Evolutionary conservation across 805 yeast species (phyloP).

Genomic region (Jamesozyma lodderae): DNA sequence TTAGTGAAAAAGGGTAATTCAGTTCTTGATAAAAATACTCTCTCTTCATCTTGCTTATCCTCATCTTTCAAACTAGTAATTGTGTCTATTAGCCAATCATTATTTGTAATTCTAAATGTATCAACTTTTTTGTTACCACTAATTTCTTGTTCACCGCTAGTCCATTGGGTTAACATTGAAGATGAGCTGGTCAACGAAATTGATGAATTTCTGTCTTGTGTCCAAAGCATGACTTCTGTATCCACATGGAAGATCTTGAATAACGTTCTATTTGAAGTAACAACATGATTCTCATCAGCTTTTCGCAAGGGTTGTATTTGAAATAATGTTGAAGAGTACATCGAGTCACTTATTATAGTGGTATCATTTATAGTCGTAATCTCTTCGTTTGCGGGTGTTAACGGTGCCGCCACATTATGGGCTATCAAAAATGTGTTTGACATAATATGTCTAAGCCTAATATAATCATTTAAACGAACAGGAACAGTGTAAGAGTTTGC

Average conservation of each 20-base stretch:
- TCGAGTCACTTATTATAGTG: conserved; percentile 40
- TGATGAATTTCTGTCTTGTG: conserved; percentile 53
- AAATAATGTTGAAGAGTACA: conserved; percentile 70
- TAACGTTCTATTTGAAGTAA: conserved; percentile 59
- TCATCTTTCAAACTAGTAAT: conserved; percentile 55
- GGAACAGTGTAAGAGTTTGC: conserved; percentile 30
- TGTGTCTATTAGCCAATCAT: conserved; percentile 67
- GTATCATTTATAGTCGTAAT: conserved; percentile 65
- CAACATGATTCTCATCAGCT: conserved; percentile 36
- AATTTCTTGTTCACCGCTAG: conserved; percentile 79
- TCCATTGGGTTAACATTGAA: conserved; percentile 87
- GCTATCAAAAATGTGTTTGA: conserved; percentile 75
- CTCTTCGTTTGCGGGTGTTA: conserved; percentile 83
- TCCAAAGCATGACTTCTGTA: conserved; percentile 88
- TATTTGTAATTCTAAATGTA: conserved; percentile 39
- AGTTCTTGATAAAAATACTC: conserved; percentile 53
- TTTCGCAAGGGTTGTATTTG: conserved; percentile 54
- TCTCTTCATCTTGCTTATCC: conserved; percentile 24
- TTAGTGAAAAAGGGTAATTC: conserved; percentile 67
- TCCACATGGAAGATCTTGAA: conserved; percentile 71
- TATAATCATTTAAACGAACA: conserved; percentile 58
- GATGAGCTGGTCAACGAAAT: background rate
- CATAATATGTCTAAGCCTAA: conserved; percentile 72
- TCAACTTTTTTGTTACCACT: conserved; percentile 80
- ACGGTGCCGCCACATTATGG: conserved; percentile 94